These are phyloP conservation scores for Fistulifera pelliculosa DNA, from an alignment of 108 stramenopile genomes.

Conservation along the genomic window DNA sequence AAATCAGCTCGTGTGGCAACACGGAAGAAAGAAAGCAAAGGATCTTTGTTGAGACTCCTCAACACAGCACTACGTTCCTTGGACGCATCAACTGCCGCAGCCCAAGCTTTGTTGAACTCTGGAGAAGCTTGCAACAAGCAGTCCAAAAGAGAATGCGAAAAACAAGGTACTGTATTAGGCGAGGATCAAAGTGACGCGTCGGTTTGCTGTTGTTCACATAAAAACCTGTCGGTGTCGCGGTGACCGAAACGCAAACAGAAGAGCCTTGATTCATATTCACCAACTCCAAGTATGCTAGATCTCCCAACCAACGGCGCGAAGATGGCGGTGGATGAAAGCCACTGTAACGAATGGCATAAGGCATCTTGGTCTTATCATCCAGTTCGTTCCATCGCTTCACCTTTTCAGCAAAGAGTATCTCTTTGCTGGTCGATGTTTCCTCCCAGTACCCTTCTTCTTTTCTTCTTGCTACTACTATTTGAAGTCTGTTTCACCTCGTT, in stretches of 20 bases:
- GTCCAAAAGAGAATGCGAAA: conserved; percentile 67
- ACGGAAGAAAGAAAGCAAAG: conserved; percentile 33
- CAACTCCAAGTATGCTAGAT: conserved; percentile 91
- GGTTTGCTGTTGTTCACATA: conserved; percentile 76
- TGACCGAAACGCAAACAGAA: conserved; percentile 59
- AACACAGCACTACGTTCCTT: conserved; percentile 41
- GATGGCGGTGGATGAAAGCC: conserved; percentile 88
- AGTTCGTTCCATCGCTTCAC: conserved; percentile 42
- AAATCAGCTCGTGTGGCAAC: conserved; percentile 43
- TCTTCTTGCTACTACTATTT: conserved; percentile 22
- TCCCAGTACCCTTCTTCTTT: conserved; percentile 27
- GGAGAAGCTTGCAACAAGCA: conserved; percentile 56
- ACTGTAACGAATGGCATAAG: conserved; percentile 46
- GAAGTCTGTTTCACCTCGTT: conserved; percentile 2
- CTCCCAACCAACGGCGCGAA: conserved; percentile 73
- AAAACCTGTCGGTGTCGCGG: conserved; percentile 79
- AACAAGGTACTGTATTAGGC: conserved; percentile 60
- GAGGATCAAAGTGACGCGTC: conserved; percentile 70
- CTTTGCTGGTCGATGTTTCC: neutral
- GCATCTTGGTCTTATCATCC: conserved; percentile 34
- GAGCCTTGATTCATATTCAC: conserved; percentile 74
- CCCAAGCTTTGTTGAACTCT: conserved; percentile 37
- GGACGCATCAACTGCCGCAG: conserved; percentile 41
- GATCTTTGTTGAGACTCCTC: conserved; percentile 20
- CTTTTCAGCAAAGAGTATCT: conserved; percentile 13